Evolutionary conservation across 2,329 filamentous ascomycete species (phyloP), one percentile per base, ranked within the genome.

Genomic region (Colletotrichum sp.): DNA sequence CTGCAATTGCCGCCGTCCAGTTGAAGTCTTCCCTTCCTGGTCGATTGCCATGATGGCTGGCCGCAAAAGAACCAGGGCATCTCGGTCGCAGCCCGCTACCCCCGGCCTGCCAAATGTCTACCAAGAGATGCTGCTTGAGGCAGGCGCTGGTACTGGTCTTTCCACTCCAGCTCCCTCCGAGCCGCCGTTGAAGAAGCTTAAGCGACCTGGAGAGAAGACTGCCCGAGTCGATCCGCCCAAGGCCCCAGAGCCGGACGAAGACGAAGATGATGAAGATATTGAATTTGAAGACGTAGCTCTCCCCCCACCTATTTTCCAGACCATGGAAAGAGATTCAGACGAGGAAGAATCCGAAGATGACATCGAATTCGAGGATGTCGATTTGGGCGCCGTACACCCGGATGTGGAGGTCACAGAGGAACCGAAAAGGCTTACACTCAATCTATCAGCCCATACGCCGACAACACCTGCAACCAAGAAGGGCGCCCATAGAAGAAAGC

Each of bases 231-330:
- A 69, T 62, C 5, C 30, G 26, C 9, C 30, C 6, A 34, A 34
- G n/a, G 18, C 8, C 16, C 74, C 78, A 12, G 70, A 72, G 5
- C 78, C 79, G 0, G 79, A 82, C 7, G 80, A 82, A 0, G 84
- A 83, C 2, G 84, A 86, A 1, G 85, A 83, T 8, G 82, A 87
- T 5, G 87, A 88, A 5, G 83, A 85, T 15, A 71, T 88, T 26
- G 86, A 89, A 59, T 90, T 91, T 78, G 86, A 90, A 76, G 89
- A 91, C 79, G 88, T 91, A 2, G 78, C 82, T 6, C 78, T 90
- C 5, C 89, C 90, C 1, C 78, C 83, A 16, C 85, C 89, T 1
- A 89, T 86, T 0, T 78, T 90, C 21, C 90, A 92, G 79, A 91
- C 89, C 2, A 84, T 90, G 71, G 85, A 88, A 62, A 81, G 86